Base-by-base conservation (phyloP, 805 yeast genomes). In the Hyphopichia homilentoma region DNA sequence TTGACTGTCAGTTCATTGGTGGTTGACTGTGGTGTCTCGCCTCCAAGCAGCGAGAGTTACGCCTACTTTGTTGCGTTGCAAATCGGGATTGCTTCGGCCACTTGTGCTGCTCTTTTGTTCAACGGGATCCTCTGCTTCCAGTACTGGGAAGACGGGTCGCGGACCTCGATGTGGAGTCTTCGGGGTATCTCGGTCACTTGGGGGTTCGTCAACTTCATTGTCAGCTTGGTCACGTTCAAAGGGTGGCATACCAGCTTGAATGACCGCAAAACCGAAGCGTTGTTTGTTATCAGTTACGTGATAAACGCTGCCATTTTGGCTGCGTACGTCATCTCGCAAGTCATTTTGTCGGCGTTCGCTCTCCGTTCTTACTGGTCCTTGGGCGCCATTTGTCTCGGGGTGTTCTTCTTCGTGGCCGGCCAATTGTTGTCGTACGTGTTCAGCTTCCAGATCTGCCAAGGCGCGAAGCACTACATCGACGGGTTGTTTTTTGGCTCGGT, bases 111-210 rank as follows among this genome's bases (percentile, higher is more conserved):
- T 25, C 56, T 90, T 33, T 61, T 84, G 51, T 65, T 77, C 33
- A 81, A 82, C 39, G 96, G 97, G 4, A 52, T 93, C 4, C 59
- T 88, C 13, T 89, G 90, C 13, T 87, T 87, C 56, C 93, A 88
- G 56, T 60, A 89, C 21, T 93, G 96, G 94, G 97, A 89, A 56
- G 98, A 90, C 57, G 97, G 97, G 13, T 82, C 96, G 1, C 50
- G 56, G 12, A 65, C 52, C 36, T 79, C 95, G 1, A 70, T 85
- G 68, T 59, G 76, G 54, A 50, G 68, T 3, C 56, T 84, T 25
- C 67, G 86, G 38, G 30, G 69, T 3, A 44, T 75, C 1, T 67
- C 86, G n/a, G 30, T 68, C 1, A 44, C 62, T 1, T 78, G 85
- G 50, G 88, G 86, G 47, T 63, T 70, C 1, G 56, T 80, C 17